Evolutionary conservation across 2,329 filamentous ascomycete species (phyloP).

Genomic region (Stagonosporopsis rhizophila): DNA sequence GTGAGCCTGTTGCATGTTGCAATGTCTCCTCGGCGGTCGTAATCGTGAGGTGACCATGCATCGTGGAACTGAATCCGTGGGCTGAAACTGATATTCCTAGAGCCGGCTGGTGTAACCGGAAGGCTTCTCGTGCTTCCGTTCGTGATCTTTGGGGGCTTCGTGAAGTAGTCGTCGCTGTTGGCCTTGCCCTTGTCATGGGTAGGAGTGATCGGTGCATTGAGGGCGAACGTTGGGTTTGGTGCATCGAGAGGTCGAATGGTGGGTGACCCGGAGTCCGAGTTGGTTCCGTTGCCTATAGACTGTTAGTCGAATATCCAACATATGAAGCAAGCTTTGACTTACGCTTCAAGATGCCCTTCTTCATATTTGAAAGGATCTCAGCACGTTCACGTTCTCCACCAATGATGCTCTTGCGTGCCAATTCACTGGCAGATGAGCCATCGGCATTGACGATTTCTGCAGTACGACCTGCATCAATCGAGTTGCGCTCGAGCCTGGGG

Average conservation of each 20-base stretch:
- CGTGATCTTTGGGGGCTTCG: conserved; percentile 72
- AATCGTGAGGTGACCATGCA: conserved; percentile 94
- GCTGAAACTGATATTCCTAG: conserved; percentile 76
- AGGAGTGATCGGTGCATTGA: conserved; percentile 87
- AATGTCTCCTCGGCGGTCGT: conserved; percentile 93
- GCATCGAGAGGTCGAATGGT: conserved; percentile 67
- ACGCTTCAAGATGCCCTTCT: conserved; percentile 96
- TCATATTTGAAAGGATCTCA: conserved; percentile 88
- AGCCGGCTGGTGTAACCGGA: conserved; percentile 76
- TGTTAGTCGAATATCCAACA: conserved; percentile 15
- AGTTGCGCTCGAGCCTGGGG: conserved; percentile 83
- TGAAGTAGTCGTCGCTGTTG: conserved; percentile 84
- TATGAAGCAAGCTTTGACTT: conserved; percentile 43
- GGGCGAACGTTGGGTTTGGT: conserved; percentile 74
- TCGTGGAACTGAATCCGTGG: conserved; percentile 94
- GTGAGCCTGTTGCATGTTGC: conserved; percentile 98
- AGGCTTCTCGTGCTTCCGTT: conserved; percentile 80
- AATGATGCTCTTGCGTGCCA: conserved; percentile 83
- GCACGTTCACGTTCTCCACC: conserved; percentile 89
- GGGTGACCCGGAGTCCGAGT: conserved; percentile 73
- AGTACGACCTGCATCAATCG: conserved; percentile 68
- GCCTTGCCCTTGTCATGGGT: conserved; percentile 66
- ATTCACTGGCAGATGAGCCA: conserved; percentile 52
- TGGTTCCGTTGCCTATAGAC: conserved; percentile 54
- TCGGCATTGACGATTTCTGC: conserved; percentile 55